Base-by-base conservation (phyloP, 305 asterid species). In the Fraxinus floribunda region DNA sequence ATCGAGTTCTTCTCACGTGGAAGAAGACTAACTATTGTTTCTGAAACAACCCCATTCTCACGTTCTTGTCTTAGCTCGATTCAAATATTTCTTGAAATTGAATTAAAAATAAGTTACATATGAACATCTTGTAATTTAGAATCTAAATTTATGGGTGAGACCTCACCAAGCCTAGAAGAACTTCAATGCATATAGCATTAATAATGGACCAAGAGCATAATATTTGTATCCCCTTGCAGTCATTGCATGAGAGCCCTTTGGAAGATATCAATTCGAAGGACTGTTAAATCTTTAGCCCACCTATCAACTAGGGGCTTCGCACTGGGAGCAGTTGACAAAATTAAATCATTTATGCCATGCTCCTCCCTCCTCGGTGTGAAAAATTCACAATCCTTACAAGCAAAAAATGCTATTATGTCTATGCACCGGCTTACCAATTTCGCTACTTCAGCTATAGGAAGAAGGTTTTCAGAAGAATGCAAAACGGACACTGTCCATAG, bases 111-210 rank as follows among this genome's bases (percentile, higher is more conserved):
- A 64, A 9, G 78, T 70, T 76, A 79, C 55, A 68, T 20, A 22
- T 3, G 3, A 41, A 9, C n/a, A 52, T 78, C 46, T 7, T 24
- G 15, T 16, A 82, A 62, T 52, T 75, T 2, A 30, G 0, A 78
- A 74, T 10, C 9, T 18, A 71, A 41, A 41, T 26, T 66, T 66
- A 66, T 85, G 88, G 78, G 32, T 49, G 86, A 88, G 91, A 82
- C 85, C 97, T 93, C 90, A 93, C 98, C 98, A 95, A 91, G 84
- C 98, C 97, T 85, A 97, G 92, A 75, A 95, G 97, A 60, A 92
- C 88, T 77, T 92, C 88, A 92, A 95, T 0, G 93, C 95, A 35
- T 95, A 95, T 35, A 93, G 84, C 98, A 92, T 88, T 46, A 95
- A 89, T 57, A 95, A 91, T 10, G 95, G 98, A 68, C 94, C 97